phyloP scores from a whole-genome alignment of 805 yeast species.

The Danielia reshetovae region DNA sequence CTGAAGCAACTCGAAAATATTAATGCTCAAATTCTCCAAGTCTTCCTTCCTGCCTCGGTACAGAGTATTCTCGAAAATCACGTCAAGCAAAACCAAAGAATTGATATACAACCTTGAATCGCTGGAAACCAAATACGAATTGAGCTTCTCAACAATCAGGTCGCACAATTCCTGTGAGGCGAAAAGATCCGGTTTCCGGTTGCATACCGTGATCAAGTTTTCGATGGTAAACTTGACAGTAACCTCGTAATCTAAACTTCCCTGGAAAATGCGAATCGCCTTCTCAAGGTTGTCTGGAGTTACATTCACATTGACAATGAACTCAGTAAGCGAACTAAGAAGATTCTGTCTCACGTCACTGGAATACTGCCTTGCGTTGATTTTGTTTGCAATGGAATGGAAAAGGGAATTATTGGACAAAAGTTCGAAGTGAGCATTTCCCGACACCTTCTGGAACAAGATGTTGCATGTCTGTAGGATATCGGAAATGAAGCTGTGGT shows the following conservation, averaged over 20 bases:
- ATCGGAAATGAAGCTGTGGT: conserved; percentile 26
- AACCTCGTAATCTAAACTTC: conserved; percentile 24
- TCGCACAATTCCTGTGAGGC: conserved; percentile 12
- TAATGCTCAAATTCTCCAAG: conserved; percentile 1
- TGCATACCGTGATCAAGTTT: conserved; percentile 17
- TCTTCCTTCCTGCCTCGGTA: conserved; percentile 2
- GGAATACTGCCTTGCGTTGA: conserved; percentile 21
- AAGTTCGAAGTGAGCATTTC: conserved; percentile 1
- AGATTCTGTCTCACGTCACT: conserved; percentile 27
- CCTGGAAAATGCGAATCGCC: conserved; percentile 16
- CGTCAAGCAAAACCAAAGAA: conserved; percentile 19
- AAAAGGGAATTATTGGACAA: conserved; percentile 14
- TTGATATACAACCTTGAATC: conserved; percentile 23
- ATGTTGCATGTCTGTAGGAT: conserved; percentile 21
- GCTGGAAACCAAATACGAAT: conserved; percentile 21
- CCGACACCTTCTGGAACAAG: conserved; percentile 12
- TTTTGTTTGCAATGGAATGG: conserved; percentile 12
- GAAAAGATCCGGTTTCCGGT: conserved; percentile 11
- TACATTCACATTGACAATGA: conserved; percentile 11
- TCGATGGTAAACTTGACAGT: conserved; percentile 25
- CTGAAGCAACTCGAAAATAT: conserved; percentile 8
- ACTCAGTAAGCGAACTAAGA: conserved; percentile 22
- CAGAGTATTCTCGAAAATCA: conserved; percentile 5
- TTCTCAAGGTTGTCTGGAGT: conserved; percentile 7
- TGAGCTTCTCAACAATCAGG: conserved; percentile 17